A percentile compares a stretch with the other conserved stretches of the same genome.
These are phyloP conservation scores for Lactifluus pinguis DNA, from an alignment of 768 basidiomycete species.

Conservation along the genomic window DNA sequence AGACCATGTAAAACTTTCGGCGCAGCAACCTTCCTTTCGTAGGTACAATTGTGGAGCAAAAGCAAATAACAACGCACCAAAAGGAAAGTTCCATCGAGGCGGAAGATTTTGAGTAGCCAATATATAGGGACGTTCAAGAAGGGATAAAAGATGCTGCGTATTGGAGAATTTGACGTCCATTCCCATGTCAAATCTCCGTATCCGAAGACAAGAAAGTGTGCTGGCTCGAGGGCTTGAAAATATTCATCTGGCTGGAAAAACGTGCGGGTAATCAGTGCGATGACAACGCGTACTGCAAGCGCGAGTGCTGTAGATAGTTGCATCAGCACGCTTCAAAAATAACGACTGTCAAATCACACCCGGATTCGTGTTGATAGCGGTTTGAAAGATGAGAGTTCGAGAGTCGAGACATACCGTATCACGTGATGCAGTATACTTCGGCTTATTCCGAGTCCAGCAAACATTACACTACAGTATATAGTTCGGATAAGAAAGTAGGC, in stretches of 20 bases:
- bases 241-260: slow-evolving; percentile 98
- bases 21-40: slow-evolving; percentile 46
- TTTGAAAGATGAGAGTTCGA: neutral
- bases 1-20: slow-evolving; percentile 71
- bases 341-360: neutral
- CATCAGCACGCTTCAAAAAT: neutral
- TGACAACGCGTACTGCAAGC: slow-evolving; percentile 42
- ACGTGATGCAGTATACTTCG: too few relatives aligned
- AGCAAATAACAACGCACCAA: slow-evolving; percentile 46
- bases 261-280: slow-evolving; percentile 67
- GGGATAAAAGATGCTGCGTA: slow-evolving; percentile 78
- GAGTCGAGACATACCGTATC: too few relatives aligned
- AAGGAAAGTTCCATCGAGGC: slow-evolving; percentile 44
- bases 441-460: too few relatives aligned
- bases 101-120: slow-evolving; percentile 49
- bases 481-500: too few relatives aligned
- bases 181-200: slow-evolving; percentile 96
- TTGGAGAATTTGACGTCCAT: slow-evolving; percentile 64
- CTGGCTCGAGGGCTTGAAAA: slow-evolving; percentile 90
- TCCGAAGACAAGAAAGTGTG: slow-evolving; percentile 81
- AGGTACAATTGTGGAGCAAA: neutral
- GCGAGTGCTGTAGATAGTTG: slow-evolving; percentile 25
- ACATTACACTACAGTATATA: too few relatives aligned
- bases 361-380: neutral
- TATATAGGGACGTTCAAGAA: slow-evolving; percentile 73